Percentiles rank a stretch among this genome's conserved stretches.
These are phyloP conservation scores for Colletotrichum aenigma DNA, from an alignment of 2,329 filamentous ascomycete genomes.

Conservation along the genomic window DNA sequence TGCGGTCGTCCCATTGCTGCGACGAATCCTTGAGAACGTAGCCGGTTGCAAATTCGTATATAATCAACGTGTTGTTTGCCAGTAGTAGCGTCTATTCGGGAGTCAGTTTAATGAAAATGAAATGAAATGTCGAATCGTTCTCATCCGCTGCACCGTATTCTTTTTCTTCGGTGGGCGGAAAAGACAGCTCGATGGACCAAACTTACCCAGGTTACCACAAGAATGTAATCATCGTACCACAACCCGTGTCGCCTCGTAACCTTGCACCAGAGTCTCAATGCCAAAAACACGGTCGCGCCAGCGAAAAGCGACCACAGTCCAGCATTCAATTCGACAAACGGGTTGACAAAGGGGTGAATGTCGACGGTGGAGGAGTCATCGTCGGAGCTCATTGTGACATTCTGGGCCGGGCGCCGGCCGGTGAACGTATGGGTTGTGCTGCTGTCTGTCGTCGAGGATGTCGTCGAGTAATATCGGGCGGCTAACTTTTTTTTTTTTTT, in stretches of 20 bases:
- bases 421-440: not conserved
- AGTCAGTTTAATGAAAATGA: not conserved
- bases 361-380: conserved; percentile 13
- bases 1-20: conserved; percentile 52
- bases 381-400: conserved; percentile 21
- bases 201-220: conserved; percentile 40
- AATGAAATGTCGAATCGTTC: not conserved
- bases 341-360: conserved; percentile 30
- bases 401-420: conserved; percentile 9
- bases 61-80: conserved; percentile 49
- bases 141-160: not conserved
- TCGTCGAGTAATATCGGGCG: not conserved
- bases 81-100: conserved; percentile 38
- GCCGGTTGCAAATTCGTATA: conserved; percentile 50
- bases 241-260: conserved; percentile 36
- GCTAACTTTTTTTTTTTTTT: not conserved
- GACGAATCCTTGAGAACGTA: conserved; percentile 43
- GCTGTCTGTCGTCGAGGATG: not conserved
- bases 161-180: not conserved
- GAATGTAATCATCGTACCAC: conserved; percentile 43
- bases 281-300: conserved; percentile 33
- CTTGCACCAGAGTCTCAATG: conserved; percentile 37
- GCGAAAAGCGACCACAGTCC: conserved; percentile 37
- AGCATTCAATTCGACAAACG: conserved; percentile 32
- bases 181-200: conserved; percentile 20